Conservation (phyloP, 1,139 yeast species). For the Diutina catenulata region DNA sequence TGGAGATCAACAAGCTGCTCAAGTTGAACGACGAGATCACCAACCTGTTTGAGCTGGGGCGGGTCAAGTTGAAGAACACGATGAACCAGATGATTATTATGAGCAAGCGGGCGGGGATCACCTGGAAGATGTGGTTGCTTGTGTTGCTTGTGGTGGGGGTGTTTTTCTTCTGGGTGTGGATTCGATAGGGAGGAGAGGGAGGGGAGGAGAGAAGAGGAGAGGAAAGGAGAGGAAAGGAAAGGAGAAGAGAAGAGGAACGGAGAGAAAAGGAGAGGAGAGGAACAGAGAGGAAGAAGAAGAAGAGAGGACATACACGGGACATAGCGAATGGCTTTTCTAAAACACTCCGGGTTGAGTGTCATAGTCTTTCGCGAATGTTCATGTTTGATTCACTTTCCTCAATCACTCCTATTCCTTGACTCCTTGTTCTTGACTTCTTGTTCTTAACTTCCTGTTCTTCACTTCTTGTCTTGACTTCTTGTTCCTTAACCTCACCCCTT, state of each 20-base stretch:
- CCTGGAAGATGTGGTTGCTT: slow-evolving; percentile 68
- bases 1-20: slow-evolving; percentile 68
- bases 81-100: slow-evolving; percentile 64
- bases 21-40: slow-evolving; percentile 48
- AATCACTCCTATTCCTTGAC: too few species aligned
- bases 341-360: too few species aligned
- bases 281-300: neutral
- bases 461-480: too few species aligned
- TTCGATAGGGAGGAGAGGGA: slow-evolving; percentile 14
- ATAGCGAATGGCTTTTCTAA: too few species aligned
- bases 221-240: too few species aligned
- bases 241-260: too few species aligned
- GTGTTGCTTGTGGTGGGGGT: slow-evolving; percentile 52
- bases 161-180: slow-evolving; percentile 80
- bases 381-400: too few species aligned
- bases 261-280: neutral
- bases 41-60: slow-evolving; percentile 30
- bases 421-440: too few species aligned
- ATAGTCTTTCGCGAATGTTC: too few species aligned
- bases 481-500: too few species aligned
- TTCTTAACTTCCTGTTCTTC: too few species aligned
- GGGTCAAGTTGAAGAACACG: slow-evolving; percentile 47
- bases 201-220: too few species aligned
- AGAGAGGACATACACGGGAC: neutral
- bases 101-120: slow-evolving; percentile 75